Evolutionary conservation across 257 asterid genomes (phyloP).

Genomic region (Penstemon davidsonii): DNA sequence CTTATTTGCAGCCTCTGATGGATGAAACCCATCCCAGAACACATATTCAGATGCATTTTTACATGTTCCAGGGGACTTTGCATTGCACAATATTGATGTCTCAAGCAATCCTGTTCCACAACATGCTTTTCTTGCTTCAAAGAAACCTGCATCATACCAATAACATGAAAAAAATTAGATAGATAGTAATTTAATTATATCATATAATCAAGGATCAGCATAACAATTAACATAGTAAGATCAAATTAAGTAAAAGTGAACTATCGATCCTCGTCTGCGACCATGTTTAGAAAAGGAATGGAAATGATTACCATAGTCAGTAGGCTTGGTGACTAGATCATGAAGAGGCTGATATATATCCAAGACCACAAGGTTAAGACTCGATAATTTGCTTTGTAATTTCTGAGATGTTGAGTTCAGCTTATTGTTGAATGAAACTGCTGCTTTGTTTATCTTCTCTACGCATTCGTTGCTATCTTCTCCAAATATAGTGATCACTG

Average conservation of each 20-base stretch:
- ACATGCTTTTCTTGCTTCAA: slow-evolving; percentile 87
- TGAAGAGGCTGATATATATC: slow-evolving; percentile 71
- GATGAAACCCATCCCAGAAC: slow-evolving; percentile 90
- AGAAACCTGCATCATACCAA: slow-evolving; percentile 49
- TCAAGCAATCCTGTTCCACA: slow-evolving; percentile 82
- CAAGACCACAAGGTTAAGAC: slow-evolving; percentile 66
- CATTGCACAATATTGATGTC: slow-evolving; percentile 75
- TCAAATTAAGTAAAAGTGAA: too few species aligned
- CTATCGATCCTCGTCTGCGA: too few species aligned
- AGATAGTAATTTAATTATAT: too few species aligned
- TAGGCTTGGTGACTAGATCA: slow-evolving; percentile 63
- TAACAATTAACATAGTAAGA: too few species aligned
- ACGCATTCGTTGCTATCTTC: slow-evolving; percentile 69
- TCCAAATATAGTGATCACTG: slow-evolving; percentile 75
- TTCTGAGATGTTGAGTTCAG: slow-evolving; percentile 65
- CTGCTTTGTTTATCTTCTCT: slow-evolving; percentile 56
- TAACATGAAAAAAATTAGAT: too few species aligned
- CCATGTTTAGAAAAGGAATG: too few species aligned
- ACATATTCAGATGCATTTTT: slow-evolving; percentile 74
- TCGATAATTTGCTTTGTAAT: slow-evolving; percentile 49
- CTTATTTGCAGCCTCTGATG: slow-evolving; percentile 79
- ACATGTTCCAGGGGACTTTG: slow-evolving; percentile 76
- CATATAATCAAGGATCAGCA: too few species aligned
- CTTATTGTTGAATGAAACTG: slow-evolving; percentile 68
- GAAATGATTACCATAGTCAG: slow-evolving; percentile 51